Evolutionary conservation across 2,329 filamentous ascomycete species (phyloP).

Genomic region (Fusarium transvaalense): DNA sequence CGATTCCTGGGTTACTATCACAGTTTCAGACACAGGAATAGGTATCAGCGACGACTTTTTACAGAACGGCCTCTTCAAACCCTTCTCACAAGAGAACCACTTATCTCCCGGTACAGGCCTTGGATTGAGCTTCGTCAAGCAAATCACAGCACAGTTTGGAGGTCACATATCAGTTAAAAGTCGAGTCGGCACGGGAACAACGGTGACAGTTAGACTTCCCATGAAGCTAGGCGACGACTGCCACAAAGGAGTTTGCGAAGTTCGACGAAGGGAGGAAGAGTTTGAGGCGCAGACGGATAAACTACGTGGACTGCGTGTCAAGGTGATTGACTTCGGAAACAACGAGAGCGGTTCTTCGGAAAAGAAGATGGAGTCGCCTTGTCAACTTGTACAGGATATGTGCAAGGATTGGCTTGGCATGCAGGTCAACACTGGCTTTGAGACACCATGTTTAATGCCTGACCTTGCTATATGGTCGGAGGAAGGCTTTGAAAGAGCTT

Average conservation of each 20-base stretch:
- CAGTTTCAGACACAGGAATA: slow-evolving; percentile 72
- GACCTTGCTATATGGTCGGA: slow-evolving; percentile 49
- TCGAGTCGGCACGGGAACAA: slow-evolving; percentile 54
- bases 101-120: slow-evolving; percentile 72
- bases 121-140: slow-evolving; percentile 73
- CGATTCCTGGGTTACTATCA: slow-evolving; percentile 52
- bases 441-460: slow-evolving; percentile 27
- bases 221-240: slow-evolving; percentile 33
- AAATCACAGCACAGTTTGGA: slow-evolving; percentile 68
- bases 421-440: slow-evolving; percentile 32
- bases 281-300: slow-evolving; percentile 49
- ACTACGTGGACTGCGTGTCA: slow-evolving; percentile 50
- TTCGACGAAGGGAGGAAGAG: slow-evolving; percentile 40
- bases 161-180: slow-evolving; percentile 71
- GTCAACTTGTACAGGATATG: slow-evolving; percentile 21
- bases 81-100: slow-evolving; percentile 73
- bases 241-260: background rate
- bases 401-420: slow-evolving; percentile 32
- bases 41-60: slow-evolving; percentile 75
- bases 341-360: background rate
- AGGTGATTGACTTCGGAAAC: slow-evolving; percentile 7
- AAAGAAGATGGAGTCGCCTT: slow-evolving; percentile 2
- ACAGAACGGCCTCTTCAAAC: slow-evolving; percentile 69
- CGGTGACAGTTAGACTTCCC: slow-evolving; percentile 51
- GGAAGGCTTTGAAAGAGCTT: slow-evolving; percentile 9